A percentile compares a stretch with the other conserved stretches of the same genome.
phyloP scores from a whole-genome alignment of 1,284 basidiomycete species.

The Ceraceosorus guamensis region DNA sequence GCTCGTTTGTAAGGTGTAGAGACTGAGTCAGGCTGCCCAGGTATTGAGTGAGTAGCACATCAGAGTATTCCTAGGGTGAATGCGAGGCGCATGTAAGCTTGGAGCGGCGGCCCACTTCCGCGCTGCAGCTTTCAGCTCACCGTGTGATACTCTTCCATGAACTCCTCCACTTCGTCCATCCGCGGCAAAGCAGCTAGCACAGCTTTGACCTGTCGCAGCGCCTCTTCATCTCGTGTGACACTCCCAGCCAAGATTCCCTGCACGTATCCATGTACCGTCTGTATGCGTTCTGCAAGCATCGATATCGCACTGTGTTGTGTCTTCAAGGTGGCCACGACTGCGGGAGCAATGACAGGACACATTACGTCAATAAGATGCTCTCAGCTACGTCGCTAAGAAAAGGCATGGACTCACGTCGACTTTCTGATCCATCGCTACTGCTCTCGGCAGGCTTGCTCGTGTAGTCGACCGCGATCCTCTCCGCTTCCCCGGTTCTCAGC shows the following conservation, averaged over 20 bases:
- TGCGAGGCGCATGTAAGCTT: background rate
- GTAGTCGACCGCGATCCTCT: conserved; percentile 95
- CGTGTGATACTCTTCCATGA: conserved; percentile 23
- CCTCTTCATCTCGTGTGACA: conserved; percentile 54
- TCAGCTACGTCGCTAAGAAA: background rate
- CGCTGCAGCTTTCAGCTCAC: conserved; percentile 4
- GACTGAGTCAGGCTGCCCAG: conserved; percentile 80
- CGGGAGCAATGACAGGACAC: background rate
- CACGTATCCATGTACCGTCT: conserved; percentile 68
- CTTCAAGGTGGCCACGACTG: conserved; percentile 80
- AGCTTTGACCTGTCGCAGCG: conserved; percentile 74
- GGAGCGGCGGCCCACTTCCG: too few species aligned
- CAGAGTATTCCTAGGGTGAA: conserved; percentile 73
- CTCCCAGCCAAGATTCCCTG: conserved; percentile 16
- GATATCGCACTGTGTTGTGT: conserved; percentile 89
- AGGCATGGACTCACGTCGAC: conserved; percentile 49
- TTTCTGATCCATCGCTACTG: conserved; percentile 57
- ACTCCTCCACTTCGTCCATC: conserved; percentile 20
- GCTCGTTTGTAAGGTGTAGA: conserved; percentile 73
- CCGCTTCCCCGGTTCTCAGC: conserved; percentile 96
- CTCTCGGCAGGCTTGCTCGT: conserved; percentile 76
- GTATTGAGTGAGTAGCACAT: conserved; percentile 84
- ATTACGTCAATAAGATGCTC: too few species aligned
- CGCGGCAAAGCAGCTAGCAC: conserved; percentile 62
- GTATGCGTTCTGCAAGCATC: conserved; percentile 86